These are phyloP conservation scores for Diaporthe ampelina DNA, from an alignment of 2,329 filamentous ascomycete species.

Conservation along the genomic window DNA sequence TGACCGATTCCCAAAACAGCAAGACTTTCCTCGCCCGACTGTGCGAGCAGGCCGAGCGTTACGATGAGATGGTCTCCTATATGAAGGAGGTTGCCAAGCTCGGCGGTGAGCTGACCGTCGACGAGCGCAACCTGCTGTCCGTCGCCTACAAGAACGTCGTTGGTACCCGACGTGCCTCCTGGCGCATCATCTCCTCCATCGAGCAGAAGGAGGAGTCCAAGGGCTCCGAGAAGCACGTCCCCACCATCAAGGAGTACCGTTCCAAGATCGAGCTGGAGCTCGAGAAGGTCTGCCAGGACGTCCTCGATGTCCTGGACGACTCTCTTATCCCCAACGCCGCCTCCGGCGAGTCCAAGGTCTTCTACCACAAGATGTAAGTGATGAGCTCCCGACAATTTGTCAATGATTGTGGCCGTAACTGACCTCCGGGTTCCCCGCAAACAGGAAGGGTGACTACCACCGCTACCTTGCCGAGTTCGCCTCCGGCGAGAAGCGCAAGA, in stretches of 20 bases:
- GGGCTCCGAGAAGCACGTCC: conserved; percentile 94
- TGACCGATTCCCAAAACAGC: conserved; percentile 68
- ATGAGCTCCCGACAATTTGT: conserved; percentile 44
- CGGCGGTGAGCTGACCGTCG: conserved; percentile 85
- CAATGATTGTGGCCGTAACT: conserved; percentile 6
- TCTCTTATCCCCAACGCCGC: conserved; percentile 95
- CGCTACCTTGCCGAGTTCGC: conserved; percentile 96
- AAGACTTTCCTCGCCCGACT: conserved; percentile 99
- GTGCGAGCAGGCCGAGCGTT: conserved; percentile 99
- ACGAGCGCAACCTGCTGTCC: conserved; percentile 98
- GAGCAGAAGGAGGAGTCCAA: conserved; percentile 99
- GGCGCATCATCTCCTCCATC: conserved; percentile 99
- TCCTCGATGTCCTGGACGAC: conserved; percentile 94
- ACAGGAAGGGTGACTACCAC: conserved; percentile 97
- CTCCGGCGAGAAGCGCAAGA: conserved; percentile 92
- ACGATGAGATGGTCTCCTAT: conserved; percentile 99
- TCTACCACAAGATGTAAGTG: conserved; percentile 99
- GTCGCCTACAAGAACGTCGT: conserved; percentile 99
- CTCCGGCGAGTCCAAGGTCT: conserved; percentile 98
- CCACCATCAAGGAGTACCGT: conserved; percentile 95
- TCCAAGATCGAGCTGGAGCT: conserved; percentile 98
- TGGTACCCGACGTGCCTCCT: conserved; percentile 96
- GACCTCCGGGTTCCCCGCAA: conserved; percentile 28
- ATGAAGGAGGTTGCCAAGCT: conserved; percentile 99
- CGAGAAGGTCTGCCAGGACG: conserved; percentile 98